Conservation (phyloP, 2,329 filamentous ascomycete species). For the Botrytis squamosa region DNA sequence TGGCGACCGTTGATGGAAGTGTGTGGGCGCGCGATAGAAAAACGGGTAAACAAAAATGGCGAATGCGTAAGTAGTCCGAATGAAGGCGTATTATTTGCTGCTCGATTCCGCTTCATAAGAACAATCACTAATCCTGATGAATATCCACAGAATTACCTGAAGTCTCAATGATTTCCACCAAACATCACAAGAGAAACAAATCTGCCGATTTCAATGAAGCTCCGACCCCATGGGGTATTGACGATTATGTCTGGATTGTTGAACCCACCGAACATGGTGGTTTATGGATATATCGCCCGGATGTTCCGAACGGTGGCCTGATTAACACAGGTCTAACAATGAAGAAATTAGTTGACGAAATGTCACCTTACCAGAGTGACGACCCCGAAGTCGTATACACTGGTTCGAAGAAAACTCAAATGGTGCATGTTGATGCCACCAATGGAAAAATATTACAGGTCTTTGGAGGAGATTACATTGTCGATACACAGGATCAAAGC, state of each 20-base stretch:
- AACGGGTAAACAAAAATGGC: constrained; percentile 80
- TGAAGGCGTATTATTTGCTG: not conserved
- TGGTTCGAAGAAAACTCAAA: constrained; percentile 84
- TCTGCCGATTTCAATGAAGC: constrained; percentile 59
- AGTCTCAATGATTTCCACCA: constrained; percentile 78
- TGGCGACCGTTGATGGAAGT: constrained; percentile 99
- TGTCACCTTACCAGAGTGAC: constrained; percentile 71
- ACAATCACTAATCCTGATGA: constrained; percentile 58
- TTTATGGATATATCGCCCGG: constrained; percentile 82
- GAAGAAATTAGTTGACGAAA: constrained; percentile 83
- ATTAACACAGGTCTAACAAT: constrained; percentile 70
- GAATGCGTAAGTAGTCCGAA: constrained; percentile 13
- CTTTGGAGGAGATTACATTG: constrained; percentile 72
- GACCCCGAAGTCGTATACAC: constrained; percentile 83
- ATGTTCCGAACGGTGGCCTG: constrained; percentile 56
- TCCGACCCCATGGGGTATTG: constrained; percentile 54
- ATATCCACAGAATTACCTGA: constrained; percentile 53
- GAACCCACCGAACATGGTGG: constrained; percentile 86
- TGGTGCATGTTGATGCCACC: constrained; percentile 84
- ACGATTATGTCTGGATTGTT: constrained; percentile 92
- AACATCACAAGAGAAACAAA: constrained; percentile 71
- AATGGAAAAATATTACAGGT: constrained; percentile 80
- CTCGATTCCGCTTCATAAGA: not conserved
- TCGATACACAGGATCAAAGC: constrained; percentile 64
- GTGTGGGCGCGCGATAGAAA: constrained; percentile 88